Evolutionary conservation across 352 stramenopile genomes (phyloP), one percentile per base, ranked within the genome.

Genomic region (Thalassiosira exigua): DNA sequence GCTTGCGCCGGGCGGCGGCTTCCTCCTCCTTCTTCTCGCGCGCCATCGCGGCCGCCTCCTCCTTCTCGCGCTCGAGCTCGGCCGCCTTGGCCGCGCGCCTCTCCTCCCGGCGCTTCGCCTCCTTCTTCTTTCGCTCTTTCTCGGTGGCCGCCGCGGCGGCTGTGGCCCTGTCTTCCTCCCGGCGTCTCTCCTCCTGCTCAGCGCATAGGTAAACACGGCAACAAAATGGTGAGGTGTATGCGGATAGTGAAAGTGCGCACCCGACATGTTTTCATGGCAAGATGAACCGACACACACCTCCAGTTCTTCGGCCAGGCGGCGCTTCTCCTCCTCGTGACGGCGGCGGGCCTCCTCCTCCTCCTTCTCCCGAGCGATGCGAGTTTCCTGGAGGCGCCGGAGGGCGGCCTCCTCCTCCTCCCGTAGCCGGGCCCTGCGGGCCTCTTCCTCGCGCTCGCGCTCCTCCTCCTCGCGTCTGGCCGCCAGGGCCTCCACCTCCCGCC

Each of bases 171-270:
- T 56, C 53, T 60, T 69, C n/a, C 50, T 75, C 56, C 12, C 42
- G 12, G 56, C 62, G 72, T 48, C 66, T 66, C 33, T 70, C 54
- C 36, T 70, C 33, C 71, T 79, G 69, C 4, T 30, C 60, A 21
- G 12, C 17, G 24, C 39, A 24, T 42, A 29, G 46, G 3, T 41
- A 53, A n/a, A 29, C 48, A n/a, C 48, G 22, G 22, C 48, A n/a
- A n/a, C n/a, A n/a, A n/a, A n/a, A n/a, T n/a, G n/a, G n/a, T n/a
- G n/a, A n/a, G n/a, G n/a, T n/a, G n/a, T n/a, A n/a, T n/a, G n/a
- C n/a, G n/a, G 39, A 57, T 21, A 61, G 42, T 24, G 24, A 22
- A 57, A 50, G 7, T 50, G 29, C 41, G 12, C 22, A 66, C 48
- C 12, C 42, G 12, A 67, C 24, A 29, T 46, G 48, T 66, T 2